These are phyloP conservation scores for Fusarium coicis DNA, from an alignment of 2,329 filamentous ascomycete species.

Conservation along the genomic window DNA sequence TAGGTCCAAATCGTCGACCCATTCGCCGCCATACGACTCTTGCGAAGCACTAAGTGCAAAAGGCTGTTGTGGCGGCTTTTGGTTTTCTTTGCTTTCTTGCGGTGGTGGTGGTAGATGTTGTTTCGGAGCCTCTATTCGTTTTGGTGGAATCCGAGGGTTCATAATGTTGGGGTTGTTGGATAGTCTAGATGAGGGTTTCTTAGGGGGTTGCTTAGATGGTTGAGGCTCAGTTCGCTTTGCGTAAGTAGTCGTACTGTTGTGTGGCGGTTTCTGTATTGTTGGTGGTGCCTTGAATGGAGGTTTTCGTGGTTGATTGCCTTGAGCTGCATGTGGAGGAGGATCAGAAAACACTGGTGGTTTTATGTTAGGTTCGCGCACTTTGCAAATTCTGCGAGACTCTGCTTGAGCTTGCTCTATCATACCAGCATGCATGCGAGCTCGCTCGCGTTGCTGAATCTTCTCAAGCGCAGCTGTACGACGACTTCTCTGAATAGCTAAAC, in stretches of 20 bases:
- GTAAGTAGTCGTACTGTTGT: neutral
- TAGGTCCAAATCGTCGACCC: slow-evolving; percentile 52
- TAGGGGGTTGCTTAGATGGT: neutral
- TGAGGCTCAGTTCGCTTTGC: neutral
- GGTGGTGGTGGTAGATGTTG: neutral
- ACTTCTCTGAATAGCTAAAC: slow-evolving; percentile 50
- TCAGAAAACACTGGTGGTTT: neutral
- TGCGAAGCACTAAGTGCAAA: slow-evolving; percentile 46
- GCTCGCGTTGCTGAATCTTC: slow-evolving; percentile 43
- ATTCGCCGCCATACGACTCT: slow-evolving; percentile 53
- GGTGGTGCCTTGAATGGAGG: neutral
- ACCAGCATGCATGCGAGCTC: slow-evolving; percentile 35
- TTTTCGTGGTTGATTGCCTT: neutral
- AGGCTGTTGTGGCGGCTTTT: slow-evolving; percentile 14
- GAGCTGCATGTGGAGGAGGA: neutral
- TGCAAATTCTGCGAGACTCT: slow-evolving; percentile 12
- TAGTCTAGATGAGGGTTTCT: neutral
- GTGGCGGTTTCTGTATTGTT: neutral
- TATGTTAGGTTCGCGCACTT: neutral
- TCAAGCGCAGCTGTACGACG: slow-evolving; percentile 49
- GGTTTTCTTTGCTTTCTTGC: slow-evolving; percentile 42
- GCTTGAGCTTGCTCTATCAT: slow-evolving; percentile 22
- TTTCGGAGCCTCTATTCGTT: neutral
- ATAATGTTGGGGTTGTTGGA: neutral
- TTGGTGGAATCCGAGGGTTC: neutral